Evolutionary conservation across 768 basidiomycete genomes (phyloP), one percentile per base, ranked within the genome.

Genomic region (Nidula microcarpa): DNA sequence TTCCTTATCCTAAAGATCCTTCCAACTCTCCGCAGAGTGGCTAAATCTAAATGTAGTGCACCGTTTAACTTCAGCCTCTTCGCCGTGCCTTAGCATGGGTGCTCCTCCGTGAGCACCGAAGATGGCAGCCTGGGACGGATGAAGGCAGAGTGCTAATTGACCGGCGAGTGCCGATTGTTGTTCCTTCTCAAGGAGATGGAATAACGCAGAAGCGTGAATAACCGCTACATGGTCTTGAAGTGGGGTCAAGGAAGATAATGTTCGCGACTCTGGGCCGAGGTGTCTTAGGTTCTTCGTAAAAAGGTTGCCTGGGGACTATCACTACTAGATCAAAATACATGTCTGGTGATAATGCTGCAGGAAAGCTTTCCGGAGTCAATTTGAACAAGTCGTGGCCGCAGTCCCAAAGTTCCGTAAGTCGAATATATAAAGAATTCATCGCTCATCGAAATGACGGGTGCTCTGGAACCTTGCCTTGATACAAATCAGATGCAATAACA

Each of bases 341-440:
- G 0, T 85, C 86, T 11, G 72, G 64, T 13, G 87, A 50, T 60
- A 88, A 87, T 0, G 69, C 63, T 0, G 73, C 80, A 2, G 82
- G 80, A 64, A 82, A 86, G 0, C 75, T 72, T 37, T 75, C 67
- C 0, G 77, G 74, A 0, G 71, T 81, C 3, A 78, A 74, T 48
- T 64, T 74, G 68, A 86, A 89, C 13, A 88, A 70, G 41, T 78
- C 70, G 55, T 87, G 84, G 1, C 86, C 86, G 3, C 78, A 69
- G 4, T 80, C 72, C 85, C 84, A 87, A 55, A 82, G 81, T 8
- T 68, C 85, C 85, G 52, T 14, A 13, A 45, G 17, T 10, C 33
- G 6, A 18, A 49, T 32, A 18, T 17, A 17, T 10, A 8, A 17
- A 8, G 8, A 45, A 45, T 8, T n/a, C n/a, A n/a, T n/a, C n/a